Evolutionary conservation across 257 asterid genomes (phyloP), one percentile per base, ranked within the genome.

Genomic region (Nicotiana undulata): DNA sequence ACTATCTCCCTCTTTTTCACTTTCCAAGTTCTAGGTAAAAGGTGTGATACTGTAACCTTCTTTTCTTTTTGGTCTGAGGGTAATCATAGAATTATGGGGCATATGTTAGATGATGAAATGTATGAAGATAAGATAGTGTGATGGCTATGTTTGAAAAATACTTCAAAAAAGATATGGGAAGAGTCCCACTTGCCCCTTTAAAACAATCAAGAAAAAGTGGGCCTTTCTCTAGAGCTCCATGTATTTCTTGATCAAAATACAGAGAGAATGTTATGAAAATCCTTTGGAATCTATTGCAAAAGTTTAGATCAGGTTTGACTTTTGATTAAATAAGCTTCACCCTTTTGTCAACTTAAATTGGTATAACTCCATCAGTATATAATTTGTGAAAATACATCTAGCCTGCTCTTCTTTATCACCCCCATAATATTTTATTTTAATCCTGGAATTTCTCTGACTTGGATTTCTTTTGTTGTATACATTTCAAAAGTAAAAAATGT

Each of bases 171-270:
- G 85, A 55, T 5, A 52, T 78, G 70, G 86, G 86, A 46, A 76
- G 81, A 79, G 51, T 46, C 85, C 94, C 95, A 90, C 92, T 84
- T 80, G 85, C 82, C 80, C 86, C 89, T 76, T 83, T 77, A 77
- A n/a, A 53, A 82, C 85, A 88, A 80, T 77, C 63, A 34, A 74
- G 61, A 74, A 72, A 37, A 68, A 78, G 90, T 87, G 88, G 85
- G 46, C 86, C 51, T 65, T 65, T 56, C 84, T 85, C 77, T 67
- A 52, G 28, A 70, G 67, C 58, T 60, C 29, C 15, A 51, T 79
- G 76, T 55, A 64, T 49, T 32, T 12, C 29, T 83, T 60, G 17
- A 29, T 79, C 59, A 78, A 77, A 82, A 80, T 72, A 60, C 26
- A 56, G 8, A 1, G 72, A 55, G 63, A 70, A 79, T 82, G n/a